Evolutionary conservation across 1,139 yeast species (phyloP).

Genomic region (Diutina ranongensis): DNA sequence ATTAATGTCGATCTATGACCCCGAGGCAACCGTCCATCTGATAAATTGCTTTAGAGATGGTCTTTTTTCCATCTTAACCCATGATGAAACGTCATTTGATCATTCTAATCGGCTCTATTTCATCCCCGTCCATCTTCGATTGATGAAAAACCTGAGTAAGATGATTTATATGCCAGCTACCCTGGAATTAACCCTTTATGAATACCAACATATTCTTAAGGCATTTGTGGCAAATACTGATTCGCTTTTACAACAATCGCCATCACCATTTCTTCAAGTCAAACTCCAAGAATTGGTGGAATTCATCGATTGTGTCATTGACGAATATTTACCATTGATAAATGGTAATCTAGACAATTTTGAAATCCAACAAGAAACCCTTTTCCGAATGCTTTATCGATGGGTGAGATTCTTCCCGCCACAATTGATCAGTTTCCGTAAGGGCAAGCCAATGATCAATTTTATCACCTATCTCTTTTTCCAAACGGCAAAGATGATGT

Average conservation of each 20-base stretch:
- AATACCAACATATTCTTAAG: background rate
- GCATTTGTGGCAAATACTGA: background rate
- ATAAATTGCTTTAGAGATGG: slow-evolving; percentile 33
- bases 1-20: slow-evolving; percentile 34
- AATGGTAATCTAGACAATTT: slow-evolving; percentile 17
- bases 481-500: slow-evolving; percentile 23
- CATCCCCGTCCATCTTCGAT: slow-evolving; percentile 23
- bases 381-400: slow-evolving; percentile 25
- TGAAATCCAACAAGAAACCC: slow-evolving; percentile 22
- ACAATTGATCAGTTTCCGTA: slow-evolving; percentile 15
- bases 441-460: slow-evolving; percentile 20
- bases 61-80: slow-evolving; percentile 25
- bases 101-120: slow-evolving; percentile 9
- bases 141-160: slow-evolving; percentile 27
- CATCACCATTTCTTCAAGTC: too few relatives aligned
- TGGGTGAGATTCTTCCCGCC: slow-evolving; percentile 32
- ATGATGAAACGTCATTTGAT: slow-evolving; percentile 9
- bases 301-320: slow-evolving; percentile 18
- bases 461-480: slow-evolving; percentile 24
- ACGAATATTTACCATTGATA: slow-evolving; percentile 20
- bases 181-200: background rate
- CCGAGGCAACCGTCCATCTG: slow-evolving; percentile 31
- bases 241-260: background rate
- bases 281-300: slow-evolving; percentile 10
- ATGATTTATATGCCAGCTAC: slow-evolving; percentile 26